Conservation (phyloP, 2,329 filamentous ascomycete genomes). For the Mycosphaerella sp. region DNA sequence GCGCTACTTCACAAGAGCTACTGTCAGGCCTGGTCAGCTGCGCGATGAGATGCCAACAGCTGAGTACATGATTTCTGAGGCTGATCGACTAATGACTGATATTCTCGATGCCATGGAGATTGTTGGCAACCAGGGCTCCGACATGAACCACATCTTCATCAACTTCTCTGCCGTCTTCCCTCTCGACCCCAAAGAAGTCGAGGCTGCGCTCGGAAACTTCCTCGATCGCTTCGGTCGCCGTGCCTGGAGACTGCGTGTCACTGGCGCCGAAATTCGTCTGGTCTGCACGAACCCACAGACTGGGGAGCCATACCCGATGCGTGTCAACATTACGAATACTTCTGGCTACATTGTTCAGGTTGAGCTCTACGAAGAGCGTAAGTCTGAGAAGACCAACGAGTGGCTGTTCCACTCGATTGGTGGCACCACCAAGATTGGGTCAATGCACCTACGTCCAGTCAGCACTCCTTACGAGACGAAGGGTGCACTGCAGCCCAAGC, state of each 20-base stretch:
- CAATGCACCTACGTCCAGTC: constrained; percentile 89
- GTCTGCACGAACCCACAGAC: constrained; percentile 88
- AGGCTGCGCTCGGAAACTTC: constrained; percentile 90
- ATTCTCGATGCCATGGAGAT: constrained; percentile 97
- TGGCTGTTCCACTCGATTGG: constrained; percentile 99
- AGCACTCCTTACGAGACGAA: constrained; percentile 93
- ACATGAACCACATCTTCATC: constrained; percentile 99
- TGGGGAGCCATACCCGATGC: constrained; percentile 80
- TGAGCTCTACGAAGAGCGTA: constrained; percentile 95
- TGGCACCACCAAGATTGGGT: constrained; percentile 87
- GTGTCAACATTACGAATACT: constrained; percentile 96
- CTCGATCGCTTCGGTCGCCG: constrained; percentile 92
- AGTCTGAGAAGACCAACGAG: constrained; percentile 87
- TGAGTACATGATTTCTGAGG: constrained; percentile 96
- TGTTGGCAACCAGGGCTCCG: constrained; percentile 97
- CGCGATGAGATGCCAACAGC: constrained; percentile 97
- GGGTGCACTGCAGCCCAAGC: constrained; percentile 97
- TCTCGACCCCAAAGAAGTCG: constrained; percentile 79
- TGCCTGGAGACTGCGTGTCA: constrained; percentile 92
- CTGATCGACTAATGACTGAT: constrained; percentile 92
- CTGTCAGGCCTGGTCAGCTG: constrained; percentile 87
- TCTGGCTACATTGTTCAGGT: constrained; percentile 97
- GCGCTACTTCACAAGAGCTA: constrained; percentile 95
- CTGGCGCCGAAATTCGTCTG: constrained; percentile 95
- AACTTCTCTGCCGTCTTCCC: constrained; percentile 98